A percentile compares a stretch with the other conserved stretches of the same genome.
These are phyloP conservation scores for Trichosporon coremiiforme DNA, from an alignment of 1,284 basidiomycete genomes.

Conservation along the genomic window DNA sequence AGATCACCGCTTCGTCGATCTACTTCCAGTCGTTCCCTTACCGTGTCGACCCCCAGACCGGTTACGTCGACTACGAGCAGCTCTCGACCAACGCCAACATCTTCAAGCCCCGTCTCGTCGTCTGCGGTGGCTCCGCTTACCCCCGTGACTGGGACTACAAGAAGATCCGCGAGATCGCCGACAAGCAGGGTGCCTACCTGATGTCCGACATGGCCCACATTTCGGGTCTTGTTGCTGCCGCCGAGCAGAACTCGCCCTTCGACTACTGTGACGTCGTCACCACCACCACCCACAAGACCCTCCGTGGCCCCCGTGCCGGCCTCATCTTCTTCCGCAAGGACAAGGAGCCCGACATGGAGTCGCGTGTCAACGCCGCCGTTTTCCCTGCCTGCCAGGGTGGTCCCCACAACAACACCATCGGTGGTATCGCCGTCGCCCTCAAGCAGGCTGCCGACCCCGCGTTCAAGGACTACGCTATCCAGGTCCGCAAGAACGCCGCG, in stretches of 20 bases:
- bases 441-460: constrained; percentile 88
- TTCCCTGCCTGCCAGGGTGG: constrained; percentile 99
- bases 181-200: constrained; percentile 86
- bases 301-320: constrained; percentile 96
- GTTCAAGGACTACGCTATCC: constrained; percentile 91
- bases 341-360: constrained; percentile 81
- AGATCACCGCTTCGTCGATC: constrained; percentile 99
- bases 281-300: constrained; percentile 98
- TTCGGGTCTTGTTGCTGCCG: constrained; percentile 90
- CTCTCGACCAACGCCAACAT: constrained; percentile 87
- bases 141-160: constrained; percentile 98
- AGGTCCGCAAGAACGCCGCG: constrained; percentile 85
- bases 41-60: constrained; percentile 77
- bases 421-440: constrained; percentile 92
- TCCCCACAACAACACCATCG: constrained; percentile 99
- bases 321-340: constrained; percentile 99
- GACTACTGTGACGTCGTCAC: constrained; percentile 97
- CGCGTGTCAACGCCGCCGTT: constrained; percentile 94
- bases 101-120: constrained; percentile 94
- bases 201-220: constrained; percentile 98
- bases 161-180: constrained; percentile 76
- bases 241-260: constrained; percentile 91
- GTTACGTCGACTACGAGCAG: constrained; percentile 86
- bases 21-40: constrained; percentile 99
- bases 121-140: constrained; percentile 98